Evolutionary conservation across 441 rosid genomes (phyloP).

Genomic region (Metrosideros polymorpha): DNA sequence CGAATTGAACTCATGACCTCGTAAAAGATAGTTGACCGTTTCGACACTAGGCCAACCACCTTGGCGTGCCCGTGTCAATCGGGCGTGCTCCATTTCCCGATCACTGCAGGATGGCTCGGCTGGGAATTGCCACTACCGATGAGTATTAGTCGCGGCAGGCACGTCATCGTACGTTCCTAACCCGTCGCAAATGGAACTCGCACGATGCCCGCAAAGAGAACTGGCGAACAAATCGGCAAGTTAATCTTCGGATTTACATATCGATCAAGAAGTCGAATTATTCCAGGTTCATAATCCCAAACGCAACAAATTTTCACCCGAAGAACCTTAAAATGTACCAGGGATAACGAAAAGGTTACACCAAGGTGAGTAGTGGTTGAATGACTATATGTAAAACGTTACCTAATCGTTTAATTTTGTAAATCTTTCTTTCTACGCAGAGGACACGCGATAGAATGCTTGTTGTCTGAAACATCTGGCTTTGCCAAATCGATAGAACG

Average conservation of each 20-base stretch:
- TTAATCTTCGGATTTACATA: not conserved
- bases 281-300: not conserved
- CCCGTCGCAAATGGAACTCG: not conserved
- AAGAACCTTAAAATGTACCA: not conserved
- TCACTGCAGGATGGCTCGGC: not conserved
- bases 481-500: not conserved
- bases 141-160: not conserved
- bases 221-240: not conserved
- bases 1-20: not conserved
- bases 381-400: no score
- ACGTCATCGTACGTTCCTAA: not conserved
- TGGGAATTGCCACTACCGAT: no score
- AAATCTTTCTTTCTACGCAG: no score
- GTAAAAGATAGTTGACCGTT: not conserved
- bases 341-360: no score
- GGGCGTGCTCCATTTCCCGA: no score
- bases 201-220: not conserved
- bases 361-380: no score
- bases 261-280: not conserved
- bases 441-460: no score
- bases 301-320: not conserved
- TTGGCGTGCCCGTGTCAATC: no score
- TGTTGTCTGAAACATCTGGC: no score
- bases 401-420: no score
- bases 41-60: fast-evolving